These are phyloP conservation scores for Salix arbutifolia DNA, from an alignment of 345 rosid species.

Conservation along the genomic window DNA sequence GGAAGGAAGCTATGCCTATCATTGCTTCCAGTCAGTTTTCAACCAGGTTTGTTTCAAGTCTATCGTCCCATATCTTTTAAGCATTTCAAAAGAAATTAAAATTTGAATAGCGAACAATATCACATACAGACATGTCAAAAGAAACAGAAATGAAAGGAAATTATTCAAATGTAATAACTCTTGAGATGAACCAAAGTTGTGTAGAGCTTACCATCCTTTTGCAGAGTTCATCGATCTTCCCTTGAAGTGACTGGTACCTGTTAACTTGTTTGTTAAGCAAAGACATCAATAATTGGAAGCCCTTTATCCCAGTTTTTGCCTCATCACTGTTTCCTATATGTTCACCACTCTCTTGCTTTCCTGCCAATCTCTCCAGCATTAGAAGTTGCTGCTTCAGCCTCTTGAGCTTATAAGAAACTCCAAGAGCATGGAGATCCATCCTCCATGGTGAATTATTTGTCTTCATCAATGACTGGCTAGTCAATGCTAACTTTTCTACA, in stretches of 20 bases:
- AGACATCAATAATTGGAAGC: slow-evolving; percentile 47
- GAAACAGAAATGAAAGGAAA: not conserved
- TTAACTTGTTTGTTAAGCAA: slow-evolving; percentile 70
- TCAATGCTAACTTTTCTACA: slow-evolving; percentile 21
- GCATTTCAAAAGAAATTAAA: not conserved
- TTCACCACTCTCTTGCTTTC: slow-evolving; percentile 53
- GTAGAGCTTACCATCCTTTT: slow-evolving; percentile 64
- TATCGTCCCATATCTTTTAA: too few species aligned
- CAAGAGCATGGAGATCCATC: slow-evolving; percentile 92
- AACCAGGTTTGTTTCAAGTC: too few species aligned
- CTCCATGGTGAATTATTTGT: slow-evolving; percentile 51
- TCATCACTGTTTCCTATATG: slow-evolving; percentile 26
- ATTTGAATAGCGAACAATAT: not conserved
- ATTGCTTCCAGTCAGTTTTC: not conserved
- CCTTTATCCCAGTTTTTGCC: slow-evolving; percentile 29
- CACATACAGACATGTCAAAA: not conserved
- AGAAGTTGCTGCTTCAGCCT: slow-evolving; percentile 85
- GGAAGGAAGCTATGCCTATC: not conserved
- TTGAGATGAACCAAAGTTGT: slow-evolving; percentile 1
- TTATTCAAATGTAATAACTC: not conserved
- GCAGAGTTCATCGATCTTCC: slow-evolving; percentile 77
- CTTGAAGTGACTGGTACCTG: slow-evolving; percentile 86
- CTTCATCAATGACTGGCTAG: slow-evolving; percentile 31
- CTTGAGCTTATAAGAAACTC: slow-evolving; percentile 87
- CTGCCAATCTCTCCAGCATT: slow-evolving; percentile 75